These are phyloP conservation scores for Berberis thunbergii DNA, from an alignment of 164 flowering plant species.

Conservation along the genomic window DNA sequence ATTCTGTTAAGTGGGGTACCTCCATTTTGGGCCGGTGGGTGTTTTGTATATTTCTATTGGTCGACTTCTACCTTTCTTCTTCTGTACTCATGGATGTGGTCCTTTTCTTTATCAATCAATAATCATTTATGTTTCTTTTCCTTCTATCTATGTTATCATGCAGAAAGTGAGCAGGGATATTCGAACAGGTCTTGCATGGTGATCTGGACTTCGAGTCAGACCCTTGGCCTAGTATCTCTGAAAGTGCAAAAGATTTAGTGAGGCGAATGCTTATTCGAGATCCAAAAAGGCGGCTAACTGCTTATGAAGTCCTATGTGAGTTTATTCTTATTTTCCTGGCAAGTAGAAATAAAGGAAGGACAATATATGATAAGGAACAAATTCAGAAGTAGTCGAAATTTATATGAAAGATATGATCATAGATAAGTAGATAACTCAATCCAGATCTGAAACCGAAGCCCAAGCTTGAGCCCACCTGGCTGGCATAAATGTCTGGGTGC, in stretches of 20 bases:
- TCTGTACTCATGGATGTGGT: neutral
- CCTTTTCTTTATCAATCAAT: neutral
- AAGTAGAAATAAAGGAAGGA: neutral
- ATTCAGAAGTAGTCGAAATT: neutral
- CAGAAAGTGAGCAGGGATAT: slow-evolving; percentile 72
- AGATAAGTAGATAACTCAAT: too few relatives aligned
- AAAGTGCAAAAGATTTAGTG: slow-evolving; percentile 74
- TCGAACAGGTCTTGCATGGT: slow-evolving; percentile 67
- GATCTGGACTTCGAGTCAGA: slow-evolving; percentile 59
- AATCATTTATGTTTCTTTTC: neutral
- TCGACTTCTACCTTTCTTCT: neutral
- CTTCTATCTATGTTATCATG: slow-evolving; percentile 3
- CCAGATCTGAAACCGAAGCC: too few relatives aligned
- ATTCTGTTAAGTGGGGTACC: slow-evolving; percentile 76
- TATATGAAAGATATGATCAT: too few relatives aligned
- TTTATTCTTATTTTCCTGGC: slow-evolving; percentile 7
- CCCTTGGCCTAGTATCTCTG: slow-evolving; percentile 83
- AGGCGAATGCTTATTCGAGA: slow-evolving; percentile 62
- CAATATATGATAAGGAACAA: too few relatives aligned
- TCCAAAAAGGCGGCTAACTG: slow-evolving; percentile 62
- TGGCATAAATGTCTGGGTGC: too few relatives aligned
- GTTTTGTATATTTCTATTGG: neutral
- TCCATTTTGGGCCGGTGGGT: slow-evolving; percentile 92
- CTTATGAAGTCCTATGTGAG: slow-evolving; percentile 80
- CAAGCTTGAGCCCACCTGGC: too few relatives aligned